Evolutionary conservation across 495 filamentous ascomycete species (phyloP).

Genomic region (Penicillium cinerascens): DNA sequence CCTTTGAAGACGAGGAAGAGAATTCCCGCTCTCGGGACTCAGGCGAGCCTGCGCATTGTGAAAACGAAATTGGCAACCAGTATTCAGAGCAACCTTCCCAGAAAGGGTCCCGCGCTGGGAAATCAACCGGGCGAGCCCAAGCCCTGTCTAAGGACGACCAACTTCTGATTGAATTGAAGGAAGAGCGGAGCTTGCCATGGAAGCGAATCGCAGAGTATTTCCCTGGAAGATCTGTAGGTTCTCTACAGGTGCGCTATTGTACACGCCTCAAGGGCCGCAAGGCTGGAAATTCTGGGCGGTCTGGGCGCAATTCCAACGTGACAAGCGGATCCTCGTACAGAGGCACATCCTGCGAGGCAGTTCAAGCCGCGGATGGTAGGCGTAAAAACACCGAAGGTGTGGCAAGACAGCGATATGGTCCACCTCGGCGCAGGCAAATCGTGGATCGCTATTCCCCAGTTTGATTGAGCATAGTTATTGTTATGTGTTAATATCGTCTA

Average conservation of each 20-base stretch:
- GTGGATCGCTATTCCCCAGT: slow-evolving; percentile 14
- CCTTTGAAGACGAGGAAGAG: no score
- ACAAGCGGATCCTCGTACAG: no score
- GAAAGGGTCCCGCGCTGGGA: slow-evolving; percentile 3
- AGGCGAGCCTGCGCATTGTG: neutral
- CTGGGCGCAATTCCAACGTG: no score
- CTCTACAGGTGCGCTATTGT: slow-evolving; percentile 11
- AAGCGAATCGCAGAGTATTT: slow-evolving; percentile 12
- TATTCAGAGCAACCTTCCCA: neutral
- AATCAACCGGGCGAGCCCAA: slow-evolving; percentile 1
- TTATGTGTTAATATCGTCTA: no score
- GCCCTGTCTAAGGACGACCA: slow-evolving; percentile 11
- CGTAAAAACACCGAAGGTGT: slow-evolving; percentile 4
- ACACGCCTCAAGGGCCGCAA: slow-evolving; percentile 9
- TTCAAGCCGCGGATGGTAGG: slow-evolving; percentile 2
- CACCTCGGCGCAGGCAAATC: slow-evolving; percentile 10
- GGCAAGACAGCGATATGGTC: slow-evolving; percentile 11
- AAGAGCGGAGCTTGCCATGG: slow-evolving; percentile 6
- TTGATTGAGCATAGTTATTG: neutral
- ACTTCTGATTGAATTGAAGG: slow-evolving; percentile 15
- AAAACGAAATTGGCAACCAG: neutral
- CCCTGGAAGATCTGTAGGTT: slow-evolving; percentile 9
- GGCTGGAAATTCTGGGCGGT: neutral
- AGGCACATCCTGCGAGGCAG: neutral
- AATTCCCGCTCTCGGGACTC: neutral